These are phyloP conservation scores for Leccinum fallax DNA, from an alignment of 1,284 basidiomycete species.

Conservation along the genomic window DNA sequence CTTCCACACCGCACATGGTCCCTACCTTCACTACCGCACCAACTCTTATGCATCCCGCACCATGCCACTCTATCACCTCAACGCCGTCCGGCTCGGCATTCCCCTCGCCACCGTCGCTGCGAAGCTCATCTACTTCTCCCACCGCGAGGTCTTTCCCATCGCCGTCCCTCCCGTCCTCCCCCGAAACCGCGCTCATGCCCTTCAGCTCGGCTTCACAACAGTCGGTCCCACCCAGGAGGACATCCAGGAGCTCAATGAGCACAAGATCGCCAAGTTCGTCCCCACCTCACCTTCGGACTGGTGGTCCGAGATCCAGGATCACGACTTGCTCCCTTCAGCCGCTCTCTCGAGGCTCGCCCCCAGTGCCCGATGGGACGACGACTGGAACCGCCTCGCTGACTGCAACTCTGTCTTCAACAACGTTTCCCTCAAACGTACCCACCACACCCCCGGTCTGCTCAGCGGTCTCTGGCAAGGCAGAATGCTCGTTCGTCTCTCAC, in stretches of 20 bases:
- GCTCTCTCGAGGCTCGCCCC: constrained; percentile 33
- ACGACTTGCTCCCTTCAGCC: constrained; percentile 29
- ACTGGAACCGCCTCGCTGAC: constrained; percentile 56
- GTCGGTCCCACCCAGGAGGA: constrained; percentile 59
- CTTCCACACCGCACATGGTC: constrained; percentile 52
- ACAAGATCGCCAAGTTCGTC: constrained; percentile 32
- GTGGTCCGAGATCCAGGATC: constrained; percentile 36
- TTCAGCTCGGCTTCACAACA: constrained; percentile 27
- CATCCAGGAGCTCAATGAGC: constrained; percentile 57
- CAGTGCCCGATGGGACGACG: constrained; percentile 55
- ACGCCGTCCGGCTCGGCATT: constrained; percentile 38
- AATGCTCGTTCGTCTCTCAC: constrained; percentile 45
- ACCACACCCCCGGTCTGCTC: constrained; percentile 54
- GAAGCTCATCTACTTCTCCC: constrained; percentile 62
- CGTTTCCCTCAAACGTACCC: constrained; percentile 43
- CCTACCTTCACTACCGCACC: constrained; percentile 57
- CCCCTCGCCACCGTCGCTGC: constrained; percentile 61
- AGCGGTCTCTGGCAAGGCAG: constrained; percentile 62
- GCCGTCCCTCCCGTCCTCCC: constrained; percentile 40
- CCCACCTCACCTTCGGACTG: constrained; percentile 41
- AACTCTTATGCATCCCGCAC: constrained; percentile 23
- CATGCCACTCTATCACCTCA: constrained; percentile 45
- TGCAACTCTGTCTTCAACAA: constrained; percentile 45
- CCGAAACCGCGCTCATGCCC: constrained; percentile 48
- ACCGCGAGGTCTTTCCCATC: constrained; percentile 53